Evolutionary conservation across 1,284 basidiomycete genomes (phyloP).

Genomic region (Melampsora occidentalis): DNA sequence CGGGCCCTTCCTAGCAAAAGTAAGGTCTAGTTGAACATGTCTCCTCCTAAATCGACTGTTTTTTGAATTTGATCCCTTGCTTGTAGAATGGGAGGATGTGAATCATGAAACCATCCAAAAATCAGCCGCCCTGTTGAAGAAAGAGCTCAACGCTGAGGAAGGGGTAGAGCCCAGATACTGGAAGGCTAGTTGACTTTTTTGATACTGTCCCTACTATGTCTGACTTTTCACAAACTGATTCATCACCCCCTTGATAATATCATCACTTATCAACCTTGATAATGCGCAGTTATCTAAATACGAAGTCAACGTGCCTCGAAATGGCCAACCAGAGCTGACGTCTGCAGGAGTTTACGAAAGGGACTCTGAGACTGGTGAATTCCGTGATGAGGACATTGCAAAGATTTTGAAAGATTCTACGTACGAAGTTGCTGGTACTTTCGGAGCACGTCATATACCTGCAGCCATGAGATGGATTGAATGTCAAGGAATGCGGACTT

Average conservation of each 20-base stretch:
- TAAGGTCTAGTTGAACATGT: background rate
- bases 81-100: constrained; percentile 35
- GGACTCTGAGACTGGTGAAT: constrained; percentile 25
- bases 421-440: constrained; percentile 39
- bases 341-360: constrained; percentile 36
- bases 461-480: constrained; percentile 39
- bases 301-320: constrained; percentile 10
- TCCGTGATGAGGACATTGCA: constrained; percentile 39
- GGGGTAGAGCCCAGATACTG: constrained; percentile 24
- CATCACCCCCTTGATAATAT: background rate
- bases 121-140: constrained; percentile 15
- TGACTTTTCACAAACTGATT: background rate
- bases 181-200: constrained; percentile 17
- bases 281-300: constrained; percentile 31
- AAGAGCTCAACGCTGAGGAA: constrained; percentile 32
- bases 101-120: constrained; percentile 16
- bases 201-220: background rate
- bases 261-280: background rate
- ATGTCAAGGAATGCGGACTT: constrained; percentile 43
- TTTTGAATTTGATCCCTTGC: background rate
- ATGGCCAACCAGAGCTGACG: constrained; percentile 11
- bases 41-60: background rate
- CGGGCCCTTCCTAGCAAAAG: constrained; percentile 1
- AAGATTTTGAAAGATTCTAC: constrained; percentile 32
- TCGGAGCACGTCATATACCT: constrained; percentile 31